Conservation (phyloP, 2,329 filamentous ascomycete genomes). For the Fusarium decemcellulare region DNA sequence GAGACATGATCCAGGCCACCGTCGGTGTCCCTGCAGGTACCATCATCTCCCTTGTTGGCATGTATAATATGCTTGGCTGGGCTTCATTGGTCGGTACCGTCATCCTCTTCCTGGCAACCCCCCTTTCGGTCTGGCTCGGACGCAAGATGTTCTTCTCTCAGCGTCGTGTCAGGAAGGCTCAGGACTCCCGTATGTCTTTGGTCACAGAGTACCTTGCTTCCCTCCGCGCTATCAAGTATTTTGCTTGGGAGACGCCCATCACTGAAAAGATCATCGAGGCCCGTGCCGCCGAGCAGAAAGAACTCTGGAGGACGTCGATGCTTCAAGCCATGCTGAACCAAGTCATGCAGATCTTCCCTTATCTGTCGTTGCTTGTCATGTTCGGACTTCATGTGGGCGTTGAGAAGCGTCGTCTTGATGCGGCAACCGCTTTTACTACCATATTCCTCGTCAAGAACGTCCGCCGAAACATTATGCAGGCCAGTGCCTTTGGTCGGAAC, state of each 20-base stretch:
- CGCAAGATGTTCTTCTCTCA: constrained; percentile 65
- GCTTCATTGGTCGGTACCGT: constrained; percentile 66
- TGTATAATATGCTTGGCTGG: constrained; percentile 71
- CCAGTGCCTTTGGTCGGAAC: constrained; percentile 58
- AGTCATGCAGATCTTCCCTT: constrained; percentile 66
- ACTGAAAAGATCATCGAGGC: constrained; percentile 65
- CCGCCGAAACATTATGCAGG: constrained; percentile 65
- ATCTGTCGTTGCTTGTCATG: constrained; percentile 66
- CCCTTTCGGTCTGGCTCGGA: constrained; percentile 65
- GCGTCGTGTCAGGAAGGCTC: constrained; percentile 66
- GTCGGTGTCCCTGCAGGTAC: constrained; percentile 64
- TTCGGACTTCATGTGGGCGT: constrained; percentile 67
- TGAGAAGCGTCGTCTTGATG: constrained; percentile 63
- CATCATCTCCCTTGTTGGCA: constrained; percentile 62
- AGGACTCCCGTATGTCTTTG: constrained; percentile 70
- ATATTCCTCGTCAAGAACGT: constrained; percentile 68
- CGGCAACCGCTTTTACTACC: constrained; percentile 71
- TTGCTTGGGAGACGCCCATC: constrained; percentile 71
- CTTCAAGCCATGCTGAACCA: constrained; percentile 63
- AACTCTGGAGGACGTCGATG: constrained; percentile 67
- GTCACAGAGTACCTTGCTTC: constrained; percentile 71
- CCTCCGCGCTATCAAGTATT: constrained; percentile 72
- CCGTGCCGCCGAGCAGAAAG: constrained; percentile 65
- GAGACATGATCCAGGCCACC: constrained; percentile 64
- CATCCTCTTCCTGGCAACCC: constrained; percentile 62